phyloP scores from a whole-genome alignment of 108 stramenopile species.

The Fistulifera pelliculosa region DNA sequence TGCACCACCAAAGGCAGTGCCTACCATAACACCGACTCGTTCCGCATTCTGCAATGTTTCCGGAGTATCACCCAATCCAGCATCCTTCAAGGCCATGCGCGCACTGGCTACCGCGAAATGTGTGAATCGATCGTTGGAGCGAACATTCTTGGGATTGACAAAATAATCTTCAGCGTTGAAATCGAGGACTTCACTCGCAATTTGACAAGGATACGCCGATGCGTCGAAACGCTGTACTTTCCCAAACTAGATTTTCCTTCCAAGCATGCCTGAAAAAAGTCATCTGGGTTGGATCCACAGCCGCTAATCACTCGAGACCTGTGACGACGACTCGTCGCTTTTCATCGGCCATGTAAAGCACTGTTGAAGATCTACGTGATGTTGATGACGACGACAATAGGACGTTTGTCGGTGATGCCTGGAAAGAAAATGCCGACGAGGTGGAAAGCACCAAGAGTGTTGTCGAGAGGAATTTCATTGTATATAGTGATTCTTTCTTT shows the following conservation, averaged over 20 bases:
- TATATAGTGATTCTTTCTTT: too few relatives aligned
- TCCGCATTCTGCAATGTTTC: constrained; percentile 70
- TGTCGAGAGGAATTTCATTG: too few relatives aligned
- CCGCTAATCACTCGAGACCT: constrained; percentile 89
- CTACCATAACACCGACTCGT: constrained; percentile 87
- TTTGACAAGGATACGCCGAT: constrained; percentile 77
- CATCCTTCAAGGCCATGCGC: constrained; percentile 82
- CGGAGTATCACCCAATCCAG: constrained; percentile 65
- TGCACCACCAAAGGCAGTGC: constrained; percentile 92
- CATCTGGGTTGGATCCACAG: constrained; percentile 80
- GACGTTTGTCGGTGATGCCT: neutral
- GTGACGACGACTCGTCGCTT: constrained; percentile 82
- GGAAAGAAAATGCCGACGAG: too few relatives aligned
- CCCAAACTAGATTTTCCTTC: constrained; percentile 70
- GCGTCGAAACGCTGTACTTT: constrained; percentile 73
- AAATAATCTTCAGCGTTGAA: constrained; percentile 84
- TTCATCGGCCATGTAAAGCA: constrained; percentile 1
- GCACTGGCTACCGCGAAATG: constrained; percentile 93
- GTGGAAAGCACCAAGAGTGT: too few relatives aligned
- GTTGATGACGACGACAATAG: neutral
- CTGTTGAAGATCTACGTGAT: neutral
- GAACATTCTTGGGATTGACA: constrained; percentile 78
- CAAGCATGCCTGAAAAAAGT: constrained; percentile 68
- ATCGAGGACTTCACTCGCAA: constrained; percentile 82
- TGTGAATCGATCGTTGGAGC: constrained; percentile 91